phyloP scores from a whole-genome alignment of 192 early-diverging fungal species.

The Backusella westeae region DNA sequence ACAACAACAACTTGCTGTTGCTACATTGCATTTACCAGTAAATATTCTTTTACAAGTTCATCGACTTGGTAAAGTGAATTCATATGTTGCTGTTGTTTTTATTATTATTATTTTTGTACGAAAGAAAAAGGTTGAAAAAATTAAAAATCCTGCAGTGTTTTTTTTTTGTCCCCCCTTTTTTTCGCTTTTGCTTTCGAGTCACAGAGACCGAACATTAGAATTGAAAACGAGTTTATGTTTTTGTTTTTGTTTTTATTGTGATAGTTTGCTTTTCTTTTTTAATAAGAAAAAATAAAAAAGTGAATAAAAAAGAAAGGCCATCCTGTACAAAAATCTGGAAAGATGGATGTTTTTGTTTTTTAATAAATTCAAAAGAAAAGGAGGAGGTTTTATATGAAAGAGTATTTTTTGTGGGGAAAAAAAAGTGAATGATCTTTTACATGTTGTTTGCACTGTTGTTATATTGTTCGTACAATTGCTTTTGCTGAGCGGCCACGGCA shows the following conservation, averaged over 20 bases:
- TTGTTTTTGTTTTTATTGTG: neutral
- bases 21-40: constrained; percentile 43
- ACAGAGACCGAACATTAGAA: neutral
- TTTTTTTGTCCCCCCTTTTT: no score
- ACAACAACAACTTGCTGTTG: no score
- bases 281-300: neutral
- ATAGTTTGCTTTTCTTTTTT: neutral
- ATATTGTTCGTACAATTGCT: constrained; percentile 31
- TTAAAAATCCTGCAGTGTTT: neutral
- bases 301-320: no score
- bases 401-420: neutral
- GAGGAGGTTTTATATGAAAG: neutral
- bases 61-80: constrained; percentile 62
- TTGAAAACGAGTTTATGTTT: neutral
- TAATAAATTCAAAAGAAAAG: neutral
- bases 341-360: neutral
- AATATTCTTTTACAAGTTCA: constrained; percentile 65
- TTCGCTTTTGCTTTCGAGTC: neutral
- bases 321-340: no score
- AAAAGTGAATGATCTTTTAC: neutral
- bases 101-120: neutral
- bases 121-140: neutral
- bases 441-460: constrained; percentile 19
- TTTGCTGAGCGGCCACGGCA: constrained; percentile 15
- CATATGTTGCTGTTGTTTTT: constrained; percentile 34